Evolutionary conservation across 345 rosid genomes (phyloP).

Genomic region (Gossypioides kirkii): DNA sequence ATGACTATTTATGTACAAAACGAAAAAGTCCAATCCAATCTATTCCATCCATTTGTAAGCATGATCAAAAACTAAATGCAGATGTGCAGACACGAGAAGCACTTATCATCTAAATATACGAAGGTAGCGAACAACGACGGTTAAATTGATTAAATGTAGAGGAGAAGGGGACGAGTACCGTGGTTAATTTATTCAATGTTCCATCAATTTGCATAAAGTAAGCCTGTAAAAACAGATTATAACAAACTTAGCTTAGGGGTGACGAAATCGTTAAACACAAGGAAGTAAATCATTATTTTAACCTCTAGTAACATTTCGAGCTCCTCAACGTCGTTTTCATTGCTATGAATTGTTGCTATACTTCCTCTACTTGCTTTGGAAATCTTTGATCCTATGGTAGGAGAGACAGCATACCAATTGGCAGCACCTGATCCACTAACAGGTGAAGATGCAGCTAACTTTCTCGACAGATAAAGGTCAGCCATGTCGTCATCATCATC

Average conservation of each 20-base stretch:
- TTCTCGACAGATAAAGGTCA: slow-evolving; percentile 89
- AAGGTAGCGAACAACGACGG: background rate
- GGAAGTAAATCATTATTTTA: slow-evolving; percentile 1
- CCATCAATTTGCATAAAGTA: slow-evolving; percentile 95
- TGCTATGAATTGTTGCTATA: slow-evolving; percentile 67
- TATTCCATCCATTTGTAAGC: background rate
- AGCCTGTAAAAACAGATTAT: slow-evolving; percentile 47
- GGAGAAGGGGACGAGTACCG: slow-evolving; percentile 35
- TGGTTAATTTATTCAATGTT: slow-evolving; percentile 77
- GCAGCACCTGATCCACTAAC: slow-evolving; percentile 63
- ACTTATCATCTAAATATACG: background rate
- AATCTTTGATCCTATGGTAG: slow-evolving; percentile 85
- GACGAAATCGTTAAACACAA: slow-evolving; percentile 1
- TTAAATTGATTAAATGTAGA: background rate
- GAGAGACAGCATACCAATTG: slow-evolving; percentile 75
- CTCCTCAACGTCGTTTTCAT: slow-evolving; percentile 96
- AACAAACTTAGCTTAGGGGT: slow-evolving; percentile 5
- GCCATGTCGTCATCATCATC: slow-evolving; percentile 99
- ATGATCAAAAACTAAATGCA: background rate
- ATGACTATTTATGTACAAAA: background rate
- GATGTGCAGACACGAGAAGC: background rate
- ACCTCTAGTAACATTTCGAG: slow-evolving; percentile 99
- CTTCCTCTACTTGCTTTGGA: slow-evolving; percentile 95
- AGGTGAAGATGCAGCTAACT: slow-evolving; percentile 67
- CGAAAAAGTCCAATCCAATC: background rate